Percentiles rank a stretch among this genome's conserved stretches.
Evolutionary conservation across 352 stramenopile genomes (phyloP).

Genomic region (Pythium sukuiense): DNA sequence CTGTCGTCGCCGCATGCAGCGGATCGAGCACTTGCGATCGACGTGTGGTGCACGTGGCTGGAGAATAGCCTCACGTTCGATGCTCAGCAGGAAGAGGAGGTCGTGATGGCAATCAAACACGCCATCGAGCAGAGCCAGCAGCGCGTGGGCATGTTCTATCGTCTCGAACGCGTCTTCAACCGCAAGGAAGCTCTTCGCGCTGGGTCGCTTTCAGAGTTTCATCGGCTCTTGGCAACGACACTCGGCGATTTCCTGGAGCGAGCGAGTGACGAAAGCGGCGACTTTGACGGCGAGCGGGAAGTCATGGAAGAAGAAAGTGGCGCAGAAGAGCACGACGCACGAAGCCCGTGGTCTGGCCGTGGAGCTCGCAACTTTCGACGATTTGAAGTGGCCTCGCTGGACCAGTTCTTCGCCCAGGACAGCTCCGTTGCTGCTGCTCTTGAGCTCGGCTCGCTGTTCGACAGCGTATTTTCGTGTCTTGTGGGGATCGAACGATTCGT

Average conservation of each 20-base stretch:
- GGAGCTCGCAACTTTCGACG: background rate
- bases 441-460: constrained; percentile 13
- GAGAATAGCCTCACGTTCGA: constrained; percentile 43
- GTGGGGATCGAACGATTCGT: constrained; percentile 5
- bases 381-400: constrained; percentile 12
- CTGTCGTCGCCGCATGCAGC: constrained; percentile 45
- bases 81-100: constrained; percentile 61
- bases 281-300: background rate
- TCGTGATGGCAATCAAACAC: constrained; percentile 24
- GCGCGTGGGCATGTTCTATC: constrained; percentile 8
- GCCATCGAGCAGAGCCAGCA: constrained; percentile 12
- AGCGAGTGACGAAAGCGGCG: background rate
- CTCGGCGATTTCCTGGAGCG: constrained; percentile 16
- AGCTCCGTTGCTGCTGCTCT: constrained; percentile 7
- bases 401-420: constrained; percentile 16
- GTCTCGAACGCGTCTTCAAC: constrained; percentile 8
- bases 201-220: constrained; percentile 9
- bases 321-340: background rate
- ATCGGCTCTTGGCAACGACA: constrained; percentile 7
- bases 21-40: constrained; percentile 61
- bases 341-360: too few relatives aligned
- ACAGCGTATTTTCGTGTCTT: constrained; percentile 21
- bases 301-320: background rate
- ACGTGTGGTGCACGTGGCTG: constrained; percentile 74
- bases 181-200: constrained; percentile 1